These are phyloP conservation scores for Rhodotorula sphaerocarpa DNA, from an alignment of 768 basidiomycete species.

Conservation along the genomic window DNA sequence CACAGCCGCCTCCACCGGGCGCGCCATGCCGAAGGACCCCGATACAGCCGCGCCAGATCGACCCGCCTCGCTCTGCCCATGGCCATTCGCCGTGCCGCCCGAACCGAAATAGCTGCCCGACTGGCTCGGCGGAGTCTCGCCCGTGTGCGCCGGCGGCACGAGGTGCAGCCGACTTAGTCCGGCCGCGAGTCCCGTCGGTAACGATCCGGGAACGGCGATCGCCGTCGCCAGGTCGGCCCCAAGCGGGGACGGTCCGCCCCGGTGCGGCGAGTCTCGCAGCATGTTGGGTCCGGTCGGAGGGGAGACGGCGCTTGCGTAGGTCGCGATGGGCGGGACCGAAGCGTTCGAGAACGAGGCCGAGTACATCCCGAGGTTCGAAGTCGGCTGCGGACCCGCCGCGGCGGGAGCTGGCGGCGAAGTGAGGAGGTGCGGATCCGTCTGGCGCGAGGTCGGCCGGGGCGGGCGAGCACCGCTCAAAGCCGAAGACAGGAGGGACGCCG, in stretches of 20 bases:
- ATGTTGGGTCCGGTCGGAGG: no score
- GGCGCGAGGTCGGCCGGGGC: background rate
- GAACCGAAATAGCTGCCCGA: background rate
- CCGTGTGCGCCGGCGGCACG: conserved; percentile 44
- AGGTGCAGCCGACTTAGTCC: conserved; percentile 86
- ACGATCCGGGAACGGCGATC: conserved; percentile 32
- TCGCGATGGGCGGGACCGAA: background rate
- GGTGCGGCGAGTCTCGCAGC: no score
- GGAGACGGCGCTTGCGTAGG: no score
- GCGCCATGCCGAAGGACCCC: background rate
- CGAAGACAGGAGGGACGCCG: background rate
- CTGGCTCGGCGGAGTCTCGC: conserved; percentile 24
- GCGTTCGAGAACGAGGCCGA: conserved; percentile 21
- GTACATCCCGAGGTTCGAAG: background rate
- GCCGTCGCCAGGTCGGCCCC: background rate
- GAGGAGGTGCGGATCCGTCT: no score
- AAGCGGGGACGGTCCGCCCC: no score
- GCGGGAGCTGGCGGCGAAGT: no score
- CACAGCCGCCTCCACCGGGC: no score
- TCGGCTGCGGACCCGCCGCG: background rate
- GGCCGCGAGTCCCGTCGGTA: conserved; percentile 84
- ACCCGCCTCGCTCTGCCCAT: background rate
- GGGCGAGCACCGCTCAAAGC: background rate
- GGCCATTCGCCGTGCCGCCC: background rate
- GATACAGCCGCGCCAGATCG: no score